Percentiles rank a stretch among this genome's conserved stretches.
Conservation (phyloP, 1,139 yeast species). For the Yamadazyma siamensis region DNA sequence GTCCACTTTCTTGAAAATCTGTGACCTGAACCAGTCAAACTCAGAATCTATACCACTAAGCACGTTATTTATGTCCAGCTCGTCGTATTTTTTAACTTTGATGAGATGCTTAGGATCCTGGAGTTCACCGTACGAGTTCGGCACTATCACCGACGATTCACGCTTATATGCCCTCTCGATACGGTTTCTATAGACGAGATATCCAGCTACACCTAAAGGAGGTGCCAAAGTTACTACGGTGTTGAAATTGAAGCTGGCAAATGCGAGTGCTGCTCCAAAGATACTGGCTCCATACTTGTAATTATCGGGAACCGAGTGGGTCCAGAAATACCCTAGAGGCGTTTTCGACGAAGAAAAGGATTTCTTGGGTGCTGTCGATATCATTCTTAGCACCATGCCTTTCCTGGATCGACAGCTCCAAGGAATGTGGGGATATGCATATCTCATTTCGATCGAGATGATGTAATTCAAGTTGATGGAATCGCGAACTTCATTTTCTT, state of each 20-base stretch:
- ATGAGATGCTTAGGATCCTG: slow-evolving; percentile 13
- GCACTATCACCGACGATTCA: slow-evolving; percentile 14
- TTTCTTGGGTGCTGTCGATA: slow-evolving; percentile 34
- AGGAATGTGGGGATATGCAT: too few species aligned
- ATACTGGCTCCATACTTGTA: slow-evolving; percentile 29
- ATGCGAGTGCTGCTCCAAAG: slow-evolving; percentile 22
- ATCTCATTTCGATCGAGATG: too few species aligned
- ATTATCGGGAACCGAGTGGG: slow-evolving; percentile 23
- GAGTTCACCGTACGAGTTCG: slow-evolving; percentile 7
- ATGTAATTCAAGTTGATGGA: too few species aligned
- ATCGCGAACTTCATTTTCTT: too few species aligned
- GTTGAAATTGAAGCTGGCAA: slow-evolving; percentile 39
- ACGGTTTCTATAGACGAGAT: slow-evolving; percentile 17
- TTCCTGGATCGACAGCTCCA: too few species aligned
- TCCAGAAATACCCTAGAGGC: slow-evolving; percentile 25
- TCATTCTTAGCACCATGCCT: too few species aligned
- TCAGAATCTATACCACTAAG: slow-evolving; percentile 36
- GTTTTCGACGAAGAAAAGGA: slow-evolving; percentile 26
- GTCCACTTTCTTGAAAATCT: slow-evolving; percentile 26
- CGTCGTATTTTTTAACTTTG: slow-evolving; percentile 31
- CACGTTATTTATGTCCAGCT: slow-evolving; percentile 27
- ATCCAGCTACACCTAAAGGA: slow-evolving; percentile 28
- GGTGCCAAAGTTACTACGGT: slow-evolving; percentile 35
- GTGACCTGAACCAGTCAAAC: slow-evolving; percentile 32
- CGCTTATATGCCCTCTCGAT: slow-evolving; percentile 14